Evolutionary conservation across 371 early-diverging fungal genomes (phyloP), one percentile per base, ranked within the genome.

Genomic region (Actinomucor elegans): DNA sequence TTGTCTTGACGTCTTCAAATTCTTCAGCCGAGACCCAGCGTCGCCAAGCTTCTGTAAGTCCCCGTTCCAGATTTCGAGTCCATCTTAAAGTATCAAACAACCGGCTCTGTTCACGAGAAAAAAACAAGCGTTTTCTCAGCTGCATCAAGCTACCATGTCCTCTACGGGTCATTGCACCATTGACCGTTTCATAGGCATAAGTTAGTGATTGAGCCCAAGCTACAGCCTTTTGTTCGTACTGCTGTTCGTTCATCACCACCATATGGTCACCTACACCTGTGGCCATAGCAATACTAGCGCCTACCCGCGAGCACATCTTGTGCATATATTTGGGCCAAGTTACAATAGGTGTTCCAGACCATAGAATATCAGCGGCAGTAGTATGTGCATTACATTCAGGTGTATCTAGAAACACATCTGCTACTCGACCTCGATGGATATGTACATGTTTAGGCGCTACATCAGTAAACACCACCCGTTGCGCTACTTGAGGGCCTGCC

Each of bases 381-480:
- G 96, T 96, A 57, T 96, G 96, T 0, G 93, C 96, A 59, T 96
- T 96, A 64, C 95, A 94, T 70, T 94, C 94, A 15, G 94, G 91
- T 6, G 94, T 94, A 70, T 96, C 96, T 44, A 96, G 69, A 59
- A 96, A 94, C 40, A 94, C 53, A 62, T 96, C 96, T 0, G 94
- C 94, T 4, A 94, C 84, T 10, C 94, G 87, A n/a, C 94, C 94
- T 31, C 96, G 92, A 59, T 91, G 88, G 43, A 96, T 92, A 60
- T 96, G 96, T n/a, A 92, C 64, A 52, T 94, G 89, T 57, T 94
- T 94, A 6, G 90, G 89, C 2, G 94, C 96, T 8, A 94, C 92
- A 51, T 96, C 95, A 0, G 93, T 95, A 64, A 95, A 95, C n/a
- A 94, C 61, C 4, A 95, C 83, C 17, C 96, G 84, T 5, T 77